A percentile compares a stretch with the other conserved stretches of the same genome.
These are phyloP conservation scores for Syzygium oleosum DNA, from an alignment of 345 rosid species.

Conservation along the genomic window DNA sequence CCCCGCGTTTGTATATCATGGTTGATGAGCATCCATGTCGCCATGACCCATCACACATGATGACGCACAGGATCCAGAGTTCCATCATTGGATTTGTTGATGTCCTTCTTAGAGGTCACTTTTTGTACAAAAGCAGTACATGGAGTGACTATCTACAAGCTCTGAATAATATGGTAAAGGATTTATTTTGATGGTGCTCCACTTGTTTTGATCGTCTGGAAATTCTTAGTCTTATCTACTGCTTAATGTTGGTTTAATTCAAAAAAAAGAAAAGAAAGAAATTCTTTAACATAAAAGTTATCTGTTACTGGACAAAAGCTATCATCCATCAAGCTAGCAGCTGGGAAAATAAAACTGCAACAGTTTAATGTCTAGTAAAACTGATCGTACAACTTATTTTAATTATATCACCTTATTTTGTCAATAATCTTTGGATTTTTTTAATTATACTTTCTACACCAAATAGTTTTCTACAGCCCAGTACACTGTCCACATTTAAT, in stretches of 20 bases:
- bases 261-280: background rate
- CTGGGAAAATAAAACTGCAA: background rate
- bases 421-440: background rate
- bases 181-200: background rate
- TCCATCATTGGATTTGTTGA: conserved; percentile 52
- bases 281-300: background rate
- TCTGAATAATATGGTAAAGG: conserved; percentile 50
- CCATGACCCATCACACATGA: conserved; percentile 90
- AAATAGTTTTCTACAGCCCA: background rate
- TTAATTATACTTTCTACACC: background rate
- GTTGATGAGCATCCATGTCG: conserved; percentile 77
- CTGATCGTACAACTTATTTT: too few relatives aligned
- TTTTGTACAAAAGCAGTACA: conserved; percentile 30
- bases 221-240: background rate
- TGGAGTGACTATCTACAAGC: conserved; percentile 42
- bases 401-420: background rate
- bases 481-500: background rate
- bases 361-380: too few relatives aligned
- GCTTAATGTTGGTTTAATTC: background rate
- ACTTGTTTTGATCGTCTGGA: background rate
- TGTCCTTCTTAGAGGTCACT: conserved; percentile 35
- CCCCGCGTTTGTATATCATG: conserved; percentile 63
- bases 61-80: conserved; percentile 85
- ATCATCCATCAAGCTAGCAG: background rate
- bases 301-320: background rate